Evolutionary conservation across 345 rosid genomes (phyloP).

Genomic region (Eucalyptus shirleyi): DNA sequence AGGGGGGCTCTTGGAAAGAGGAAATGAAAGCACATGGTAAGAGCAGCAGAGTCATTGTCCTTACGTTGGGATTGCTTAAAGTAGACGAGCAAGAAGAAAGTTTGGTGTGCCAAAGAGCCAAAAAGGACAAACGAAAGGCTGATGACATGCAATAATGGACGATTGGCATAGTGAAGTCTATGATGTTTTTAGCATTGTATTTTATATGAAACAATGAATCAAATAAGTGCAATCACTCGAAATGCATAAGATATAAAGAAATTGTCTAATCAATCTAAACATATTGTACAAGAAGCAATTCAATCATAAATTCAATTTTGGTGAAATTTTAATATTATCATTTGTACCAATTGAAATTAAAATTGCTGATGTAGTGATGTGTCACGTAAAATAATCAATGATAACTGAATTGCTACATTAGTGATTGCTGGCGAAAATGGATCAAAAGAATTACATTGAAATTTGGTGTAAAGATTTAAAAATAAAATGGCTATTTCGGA

Average conservation of each 20-base stretch:
- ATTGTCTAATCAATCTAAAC: too few relatives aligned
- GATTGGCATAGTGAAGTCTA: neutral
- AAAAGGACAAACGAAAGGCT: neutral
- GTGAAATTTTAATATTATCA: neutral
- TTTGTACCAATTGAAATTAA: accelerated
- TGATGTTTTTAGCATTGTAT: neutral
- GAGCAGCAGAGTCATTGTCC: too few relatives aligned
- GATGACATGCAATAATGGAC: neutral
- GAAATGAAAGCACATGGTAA: too few relatives aligned
- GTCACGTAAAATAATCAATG: too few relatives aligned
- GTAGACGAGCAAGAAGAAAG: neutral
- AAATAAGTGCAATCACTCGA: neutral
- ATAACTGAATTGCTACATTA: accelerated
- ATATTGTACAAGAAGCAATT: too few relatives aligned
- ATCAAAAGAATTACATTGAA: too few relatives aligned
- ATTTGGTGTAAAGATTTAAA: too few relatives aligned
- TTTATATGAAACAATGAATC: neutral
- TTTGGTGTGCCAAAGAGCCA: neutral
- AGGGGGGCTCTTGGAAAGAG: too few relatives aligned
- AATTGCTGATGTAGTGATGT: neutral
- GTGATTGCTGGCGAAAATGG: too few relatives aligned
- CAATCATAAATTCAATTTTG: neutral
- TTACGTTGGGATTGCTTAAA: too few relatives aligned
- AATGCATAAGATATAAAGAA: too few relatives aligned
- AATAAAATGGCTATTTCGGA: too few relatives aligned